Percentiles rank a stretch among this genome's conserved stretches.
Evolutionary conservation across 2,329 filamentous ascomycete genomes (phyloP).

Genomic region (Colletotrichum siamense): DNA sequence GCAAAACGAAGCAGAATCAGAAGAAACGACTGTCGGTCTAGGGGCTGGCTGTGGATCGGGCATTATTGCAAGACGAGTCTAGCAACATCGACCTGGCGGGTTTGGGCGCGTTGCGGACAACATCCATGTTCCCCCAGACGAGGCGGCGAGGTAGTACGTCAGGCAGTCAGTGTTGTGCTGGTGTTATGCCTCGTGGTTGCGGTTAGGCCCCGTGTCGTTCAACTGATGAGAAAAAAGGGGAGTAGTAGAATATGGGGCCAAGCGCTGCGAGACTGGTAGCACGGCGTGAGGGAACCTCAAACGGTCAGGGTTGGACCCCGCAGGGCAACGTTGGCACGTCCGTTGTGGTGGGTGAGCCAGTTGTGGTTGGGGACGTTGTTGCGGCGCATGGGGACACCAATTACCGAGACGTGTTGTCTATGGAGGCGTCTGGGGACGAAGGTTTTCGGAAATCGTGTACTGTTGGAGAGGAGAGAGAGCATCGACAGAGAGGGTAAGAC

Average conservation of each 20-base stretch:
- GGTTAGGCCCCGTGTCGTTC: not conserved
- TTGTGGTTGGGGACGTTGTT: not conserved
- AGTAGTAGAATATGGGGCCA: not conserved
- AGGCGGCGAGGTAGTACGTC: not conserved
- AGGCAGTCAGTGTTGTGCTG: not conserved
- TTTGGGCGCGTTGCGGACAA: not conserved
- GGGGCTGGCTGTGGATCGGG: not conserved
- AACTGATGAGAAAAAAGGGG: not conserved
- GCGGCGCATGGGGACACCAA: not conserved
- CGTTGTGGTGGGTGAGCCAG: not conserved
- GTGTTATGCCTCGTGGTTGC: not conserved
- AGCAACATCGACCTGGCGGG: not conserved
- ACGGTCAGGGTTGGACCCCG: conserved; percentile 9
- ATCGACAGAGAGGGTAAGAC: not conserved
- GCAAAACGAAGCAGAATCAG: not conserved
- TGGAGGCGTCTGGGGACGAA: conserved; percentile 3
- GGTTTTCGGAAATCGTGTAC: not conserved
- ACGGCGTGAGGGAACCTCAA: conserved; percentile 2
- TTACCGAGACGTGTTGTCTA: not conserved
- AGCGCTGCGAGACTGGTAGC: not conserved
- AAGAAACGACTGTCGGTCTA: not conserved
- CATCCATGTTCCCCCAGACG: not conserved
- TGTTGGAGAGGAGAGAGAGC: not conserved
- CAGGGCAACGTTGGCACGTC: conserved; percentile 16
- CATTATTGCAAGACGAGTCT: not conserved